phyloP scores from a whole-genome alignment of 345 rosid genomes.

The Linum lewisii region DNA sequence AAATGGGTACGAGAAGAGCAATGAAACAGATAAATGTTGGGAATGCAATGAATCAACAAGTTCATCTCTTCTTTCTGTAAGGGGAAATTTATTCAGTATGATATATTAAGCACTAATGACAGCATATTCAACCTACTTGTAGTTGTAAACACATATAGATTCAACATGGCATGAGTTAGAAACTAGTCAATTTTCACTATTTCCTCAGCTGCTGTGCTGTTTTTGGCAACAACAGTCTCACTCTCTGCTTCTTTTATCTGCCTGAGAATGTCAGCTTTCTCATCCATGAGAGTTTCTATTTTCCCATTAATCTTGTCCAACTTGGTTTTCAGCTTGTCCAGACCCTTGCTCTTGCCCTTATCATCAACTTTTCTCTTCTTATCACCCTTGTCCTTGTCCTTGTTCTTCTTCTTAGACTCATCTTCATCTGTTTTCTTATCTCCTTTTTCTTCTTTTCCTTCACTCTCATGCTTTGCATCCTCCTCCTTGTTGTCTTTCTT shows the following conservation, averaged over 20 bases:
- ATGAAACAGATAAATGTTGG: too few species aligned
- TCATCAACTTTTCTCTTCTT: constrained; percentile 41
- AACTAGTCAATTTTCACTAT: neutral
- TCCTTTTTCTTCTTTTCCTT: constrained; percentile 1
- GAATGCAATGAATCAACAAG: too few species aligned
- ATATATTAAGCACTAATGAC: too few species aligned
- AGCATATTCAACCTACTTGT: too few species aligned
- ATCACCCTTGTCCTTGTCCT: constrained; percentile 20
- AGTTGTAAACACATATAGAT: neutral
- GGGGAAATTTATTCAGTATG: too few species aligned
- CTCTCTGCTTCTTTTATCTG: constrained; percentile 53
- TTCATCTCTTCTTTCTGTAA: too few species aligned
- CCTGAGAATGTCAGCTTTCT: constrained; percentile 38
- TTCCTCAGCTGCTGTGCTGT: constrained; percentile 9
- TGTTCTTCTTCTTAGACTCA: constrained; percentile 15
- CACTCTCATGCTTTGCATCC: neutral
- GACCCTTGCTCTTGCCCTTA: constrained; percentile 36
- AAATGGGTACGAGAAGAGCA: too few species aligned
- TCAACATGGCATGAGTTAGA: neutral
- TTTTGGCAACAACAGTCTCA: constrained; percentile 10
- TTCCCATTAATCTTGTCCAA: constrained; percentile 48
- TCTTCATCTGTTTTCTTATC: constrained; percentile 6
- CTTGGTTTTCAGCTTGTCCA: constrained; percentile 40
- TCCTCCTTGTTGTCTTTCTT: constrained; percentile 11
- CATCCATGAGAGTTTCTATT: constrained; percentile 38